Base-by-base conservation (phyloP, 2,329 filamentous ascomycete genomes). In the Diaporthe australafricana region DNA sequence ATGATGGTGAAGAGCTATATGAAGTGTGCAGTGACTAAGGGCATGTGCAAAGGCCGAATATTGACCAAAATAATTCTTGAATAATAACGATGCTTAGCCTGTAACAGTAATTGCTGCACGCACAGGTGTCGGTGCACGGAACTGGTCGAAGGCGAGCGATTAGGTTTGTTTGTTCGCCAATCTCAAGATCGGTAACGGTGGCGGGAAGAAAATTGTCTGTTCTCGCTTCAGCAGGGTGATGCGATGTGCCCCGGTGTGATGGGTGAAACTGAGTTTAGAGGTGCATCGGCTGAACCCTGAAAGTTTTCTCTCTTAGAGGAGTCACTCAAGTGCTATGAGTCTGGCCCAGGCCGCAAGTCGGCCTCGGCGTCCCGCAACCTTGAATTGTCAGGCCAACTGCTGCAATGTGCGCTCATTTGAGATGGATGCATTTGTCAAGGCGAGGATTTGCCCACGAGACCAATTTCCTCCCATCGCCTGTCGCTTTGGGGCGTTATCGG, bases 81-180 rank as follows among this genome's bases (percentile, higher is more conserved):
- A n/a, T n/a, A n/a, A n/a, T n/a, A n/a, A n/a, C n/a, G n/a, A n/a
- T n/a, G n/a, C n/a, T n/a, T n/a, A n/a, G n/a, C n/a, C n/a, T n/a
- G n/a, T n/a, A n/a, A n/a, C n/a, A n/a, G n/a, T n/a, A 20, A 25
- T 48, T 6, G 48, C 20, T 48, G 20, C n/a, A 12, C 7, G 60
- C 60, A 20, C 12, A 32, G 42, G 47, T 63, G 30, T 38, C 30
- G 60, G n/a, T 20, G 60, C 42, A 27, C 42, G 7, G 27, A 17
- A n/a, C 27, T 20, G n/a, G 27, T 63, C 30, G 6, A 8, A 48
- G 42, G 45, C 20, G 42, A n/a, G 25, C 60, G 60, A 48, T 48
- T 63, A 63, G 30, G 60, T 63, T 63, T 50, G 60, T 63, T 63
- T 63, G 60, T 27, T 63, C 42, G 60, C 60, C 60, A 22, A 63